Evolutionary conservation across 495 filamentous ascomycete species (phyloP), one percentile per base, ranked within the genome.

Genomic region (Aspergillus nanangensis): DNA sequence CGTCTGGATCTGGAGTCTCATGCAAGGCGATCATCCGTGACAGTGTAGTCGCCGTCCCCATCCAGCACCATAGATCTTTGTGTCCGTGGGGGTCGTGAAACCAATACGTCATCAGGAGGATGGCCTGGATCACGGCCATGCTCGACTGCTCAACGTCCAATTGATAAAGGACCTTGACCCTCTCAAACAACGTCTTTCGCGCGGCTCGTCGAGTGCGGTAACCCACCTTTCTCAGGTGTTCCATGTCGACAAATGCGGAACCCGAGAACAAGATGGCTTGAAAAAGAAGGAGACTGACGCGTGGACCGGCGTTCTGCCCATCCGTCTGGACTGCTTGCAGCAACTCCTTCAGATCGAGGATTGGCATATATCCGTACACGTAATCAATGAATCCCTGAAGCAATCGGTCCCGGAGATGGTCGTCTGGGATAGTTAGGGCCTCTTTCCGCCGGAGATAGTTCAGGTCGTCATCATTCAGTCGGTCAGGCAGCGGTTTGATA

Each of bases 81-180:
- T 35, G 14, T 15, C 25, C 25, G 0, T 49, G 38, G 3, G 54
- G 50, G 11, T 35, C 38, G 11, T 50, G 46, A 23, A 50, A 38
- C 54, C 54, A 57, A 20, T 57, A 50, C 9, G 46, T 53, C 46
- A 57, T 50, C 9, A 57, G 47, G 1, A 57, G 38, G 3, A 57
- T 41, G 24, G 41, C 36, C 23, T 57, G 54, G 8, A 53, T 22
- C 3, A 46, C 14, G 2, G 34, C 20, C 11, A 57, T 11, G 8
- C 27, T 29, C 25, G 53, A 36, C 15, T 50, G 32, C 31, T 57
- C 54, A 3, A 21, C 15, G 14, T 50, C 50, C 13, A 53, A 44
- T 5, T 57, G 50, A 24, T 53, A 48, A 1, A 57, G 40, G 1
- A 41, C 15, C 50, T 50, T 34, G 18, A 17, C 32, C 18, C 32